Evolutionary conservation across 768 basidiomycete species (phyloP), one percentile per base, ranked within the genome.

Genomic region (Pulveroboletus ravenelii): DNA sequence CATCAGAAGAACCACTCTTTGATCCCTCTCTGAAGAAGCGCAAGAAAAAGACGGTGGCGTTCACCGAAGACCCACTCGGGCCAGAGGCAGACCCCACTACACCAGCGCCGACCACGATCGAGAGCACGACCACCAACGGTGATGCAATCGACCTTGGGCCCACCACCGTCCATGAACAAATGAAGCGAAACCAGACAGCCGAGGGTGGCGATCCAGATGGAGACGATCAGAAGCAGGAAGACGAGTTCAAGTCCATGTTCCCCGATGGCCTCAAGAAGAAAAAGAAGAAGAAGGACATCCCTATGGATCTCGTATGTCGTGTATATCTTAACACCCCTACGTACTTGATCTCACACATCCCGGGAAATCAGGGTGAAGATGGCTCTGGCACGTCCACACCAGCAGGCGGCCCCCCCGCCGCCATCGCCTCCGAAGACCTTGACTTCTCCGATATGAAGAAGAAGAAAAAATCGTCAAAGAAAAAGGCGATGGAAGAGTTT

Each of bases 361-460:
- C 14, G 39, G 42, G 41, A 34, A 29, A 46, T 48, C 56, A 86
- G 85, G 81, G 74, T 14, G 75, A 70, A 17, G 87, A 89, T 20
- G 81, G 70, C 51, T 82, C 86, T 15, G 85, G 82, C 20, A 73
- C 83, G 25, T 80, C 85, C 0, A 84, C 86, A 13, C 82, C 85
- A 15, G 70, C 68, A 3, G 57, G 59, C 23, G 52, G 51, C 15
- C 17, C 62, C 14, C 29, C 80, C 6, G 88, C 61, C 40, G 60
- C 57, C 12, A 53, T 77, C 50, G 75, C 75, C 5, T 74, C 80
- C 10, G 91, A 88, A 54, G 93, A 93, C 60, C 77, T 94, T 51
- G 90, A 93, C 72, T 97, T 97, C 67, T 91, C 89, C 7, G 95
- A 97, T 66, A 77, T 97, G 68, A 96, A 97, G 76, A 95, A 93